Percentiles rank a stretch among this genome's conserved stretches.
phyloP scores from a whole-genome alignment of 495 filamentous ascomycete genomes.

The Aspergillus egyptiacus region DNA sequence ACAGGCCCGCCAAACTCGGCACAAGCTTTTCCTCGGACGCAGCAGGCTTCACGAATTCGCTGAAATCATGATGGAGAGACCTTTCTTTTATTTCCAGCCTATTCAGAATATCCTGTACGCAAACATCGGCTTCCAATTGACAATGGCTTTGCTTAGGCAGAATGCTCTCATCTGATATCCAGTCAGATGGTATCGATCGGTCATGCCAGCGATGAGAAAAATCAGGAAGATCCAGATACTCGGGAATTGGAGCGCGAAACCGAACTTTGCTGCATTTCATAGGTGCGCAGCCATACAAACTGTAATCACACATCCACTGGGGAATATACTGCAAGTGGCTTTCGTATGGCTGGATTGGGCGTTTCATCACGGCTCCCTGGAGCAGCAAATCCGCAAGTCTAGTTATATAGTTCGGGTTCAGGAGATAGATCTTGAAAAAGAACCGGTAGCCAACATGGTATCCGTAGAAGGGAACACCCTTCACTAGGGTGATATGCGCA shows the following conservation, averaged over 20 bases:
- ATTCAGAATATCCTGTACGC: slow-evolving; percentile 84
- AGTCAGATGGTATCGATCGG: slow-evolving; percentile 50
- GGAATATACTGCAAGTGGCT: slow-evolving; percentile 84
- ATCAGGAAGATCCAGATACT: slow-evolving; percentile 51
- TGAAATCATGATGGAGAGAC: slow-evolving; percentile 79
- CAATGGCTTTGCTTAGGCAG: slow-evolving; percentile 81
- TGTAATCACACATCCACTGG: slow-evolving; percentile 98
- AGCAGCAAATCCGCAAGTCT: slow-evolving; percentile 78
- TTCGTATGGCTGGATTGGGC: slow-evolving; percentile 82
- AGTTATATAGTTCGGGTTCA: slow-evolving; percentile 77
- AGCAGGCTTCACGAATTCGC: slow-evolving; percentile 62
- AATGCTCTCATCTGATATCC: slow-evolving; percentile 51
- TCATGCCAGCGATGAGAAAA: slow-evolving; percentile 73
- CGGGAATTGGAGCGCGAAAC: slow-evolving; percentile 74
- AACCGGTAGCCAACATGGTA: slow-evolving; percentile 87
- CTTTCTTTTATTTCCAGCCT: slow-evolving; percentile 65
- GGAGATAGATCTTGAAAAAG: slow-evolving; percentile 89
- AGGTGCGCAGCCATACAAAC: slow-evolving; percentile 87
- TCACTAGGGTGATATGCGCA: slow-evolving; percentile 83
- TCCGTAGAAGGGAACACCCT: slow-evolving; percentile 92
- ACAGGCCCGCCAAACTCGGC: slow-evolving; percentile 88
- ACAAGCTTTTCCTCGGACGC: slow-evolving; percentile 70
- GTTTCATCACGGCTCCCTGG: slow-evolving; percentile 79
- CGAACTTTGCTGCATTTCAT: slow-evolving; percentile 62
- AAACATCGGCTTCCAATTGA: slow-evolving; percentile 81